Evolutionary conservation across 768 basidiomycete genomes (phyloP).

Genomic region (Clathrus columnatus): DNA sequence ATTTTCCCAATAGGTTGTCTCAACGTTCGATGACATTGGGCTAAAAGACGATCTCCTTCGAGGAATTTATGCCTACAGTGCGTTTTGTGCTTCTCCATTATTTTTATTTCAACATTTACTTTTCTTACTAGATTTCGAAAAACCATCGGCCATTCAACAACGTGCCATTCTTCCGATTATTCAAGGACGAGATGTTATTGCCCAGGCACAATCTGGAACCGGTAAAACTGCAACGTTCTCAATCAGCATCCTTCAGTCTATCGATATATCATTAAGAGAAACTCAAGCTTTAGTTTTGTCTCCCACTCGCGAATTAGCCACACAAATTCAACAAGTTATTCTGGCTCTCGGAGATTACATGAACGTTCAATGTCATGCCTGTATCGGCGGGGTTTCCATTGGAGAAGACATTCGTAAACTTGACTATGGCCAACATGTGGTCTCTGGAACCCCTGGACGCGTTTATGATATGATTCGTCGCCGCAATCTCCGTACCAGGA

Average conservation of each 20-base stretch:
- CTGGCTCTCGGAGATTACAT: conserved; percentile 97
- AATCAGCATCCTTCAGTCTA: conserved; percentile 95
- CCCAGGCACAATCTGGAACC: conserved; percentile 97
- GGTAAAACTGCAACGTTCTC: conserved; percentile 99
- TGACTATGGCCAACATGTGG: conserved; percentile 95
- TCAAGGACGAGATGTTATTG: conserved; percentile 95
- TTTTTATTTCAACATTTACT: background rate
- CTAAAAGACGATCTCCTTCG: conserved; percentile 93
- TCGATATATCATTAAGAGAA: conserved; percentile 90
- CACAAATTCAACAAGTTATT: conserved; percentile 97
- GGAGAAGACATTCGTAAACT: conserved; percentile 97
- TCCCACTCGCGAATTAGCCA: conserved; percentile 96
- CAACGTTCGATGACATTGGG: conserved; percentile 83
- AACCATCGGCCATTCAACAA: conserved; percentile 97
- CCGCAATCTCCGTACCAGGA: conserved; percentile 84
- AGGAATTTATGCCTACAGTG: conserved; percentile 97
- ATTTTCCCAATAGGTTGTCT: conserved; percentile 45
- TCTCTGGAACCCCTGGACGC: conserved; percentile 94
- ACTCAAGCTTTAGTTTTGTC: conserved; percentile 95
- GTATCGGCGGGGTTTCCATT: conserved; percentile 95
- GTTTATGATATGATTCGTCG: conserved; percentile 99
- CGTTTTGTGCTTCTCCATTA: conserved; percentile 19
- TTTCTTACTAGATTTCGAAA: conserved; percentile 70
- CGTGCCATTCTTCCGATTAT: conserved; percentile 95
- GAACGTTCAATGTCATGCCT: conserved; percentile 98